Percentiles rank a stretch among this genome's conserved stretches.
These are phyloP conservation scores for Westerdykella aurantiaca DNA, from an alignment of 2,329 filamentous ascomycete species.

Conservation along the genomic window DNA sequence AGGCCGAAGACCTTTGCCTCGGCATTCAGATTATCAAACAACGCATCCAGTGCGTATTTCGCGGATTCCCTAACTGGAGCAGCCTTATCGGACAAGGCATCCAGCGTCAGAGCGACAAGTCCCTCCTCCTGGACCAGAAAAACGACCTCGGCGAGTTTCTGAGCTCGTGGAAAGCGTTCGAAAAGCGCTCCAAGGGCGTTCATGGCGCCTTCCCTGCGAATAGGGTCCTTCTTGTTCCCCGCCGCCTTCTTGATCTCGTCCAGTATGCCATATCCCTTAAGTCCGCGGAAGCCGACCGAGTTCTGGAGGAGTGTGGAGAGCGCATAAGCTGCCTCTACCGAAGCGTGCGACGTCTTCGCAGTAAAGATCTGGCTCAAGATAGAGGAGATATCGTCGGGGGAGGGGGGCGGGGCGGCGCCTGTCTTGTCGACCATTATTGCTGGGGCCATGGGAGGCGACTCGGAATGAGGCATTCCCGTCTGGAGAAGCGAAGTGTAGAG, in stretches of 20 bases:
- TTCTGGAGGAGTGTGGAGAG: constrained; percentile 60
- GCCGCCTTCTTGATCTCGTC: constrained; percentile 70
- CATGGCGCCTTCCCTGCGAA: constrained; percentile 83
- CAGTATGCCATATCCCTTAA: constrained; percentile 57
- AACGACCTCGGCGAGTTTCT: constrained; percentile 72
- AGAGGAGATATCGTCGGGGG: constrained; percentile 42
- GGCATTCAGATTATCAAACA: constrained; percentile 71
- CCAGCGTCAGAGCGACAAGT: constrained; percentile 67
- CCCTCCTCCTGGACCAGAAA: constrained; percentile 77
- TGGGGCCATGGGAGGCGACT: constrained; percentile 47
- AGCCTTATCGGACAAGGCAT: constrained; percentile 85
- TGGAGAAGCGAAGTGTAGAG: not conserved
- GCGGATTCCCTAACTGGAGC: constrained; percentile 83
- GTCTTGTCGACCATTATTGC: constrained; percentile 44
- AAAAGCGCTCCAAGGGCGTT: constrained; percentile 91
- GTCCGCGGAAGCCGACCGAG: constrained; percentile 58
- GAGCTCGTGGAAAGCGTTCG: constrained; percentile 74
- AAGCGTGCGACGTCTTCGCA: constrained; percentile 50
- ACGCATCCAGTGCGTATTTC: constrained; percentile 85
- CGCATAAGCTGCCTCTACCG: constrained; percentile 59
- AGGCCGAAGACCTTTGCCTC: constrained; percentile 81
- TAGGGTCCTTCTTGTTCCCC: constrained; percentile 85
- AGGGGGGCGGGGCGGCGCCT: constrained; percentile 38
- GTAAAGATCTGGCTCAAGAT: constrained; percentile 43
- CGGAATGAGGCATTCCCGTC: constrained; percentile 45